A percentile compares a stretch with the other conserved stretches of the same genome.
phyloP scores from a whole-genome alignment of 768 basidiomycete species.

The Pleurotus platypus region DNA sequence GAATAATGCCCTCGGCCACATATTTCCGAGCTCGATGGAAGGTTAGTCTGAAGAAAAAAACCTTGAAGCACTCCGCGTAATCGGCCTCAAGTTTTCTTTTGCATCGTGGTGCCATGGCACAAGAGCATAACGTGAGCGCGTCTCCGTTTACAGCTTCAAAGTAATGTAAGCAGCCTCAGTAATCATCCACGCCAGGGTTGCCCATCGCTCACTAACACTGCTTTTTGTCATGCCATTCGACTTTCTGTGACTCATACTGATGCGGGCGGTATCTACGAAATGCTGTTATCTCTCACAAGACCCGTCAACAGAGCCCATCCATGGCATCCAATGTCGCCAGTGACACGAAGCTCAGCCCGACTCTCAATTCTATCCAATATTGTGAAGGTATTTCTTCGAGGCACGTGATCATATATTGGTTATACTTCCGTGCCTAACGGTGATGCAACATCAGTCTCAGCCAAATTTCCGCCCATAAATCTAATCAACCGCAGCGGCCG shows the following conservation, averaged over 20 bases:
- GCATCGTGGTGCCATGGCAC: background rate
- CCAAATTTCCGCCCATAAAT: slow-evolving; percentile 1
- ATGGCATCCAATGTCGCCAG: background rate
- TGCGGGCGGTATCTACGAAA: slow-evolving; percentile 5
- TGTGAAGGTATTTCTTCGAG: background rate
- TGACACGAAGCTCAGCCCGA: background rate
- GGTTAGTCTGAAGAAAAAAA: too few species aligned
- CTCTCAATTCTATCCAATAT: background rate
- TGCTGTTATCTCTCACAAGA: background rate
- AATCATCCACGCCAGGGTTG: slow-evolving; percentile 3
- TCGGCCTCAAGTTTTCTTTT: too few species aligned
- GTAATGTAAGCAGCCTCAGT: slow-evolving; percentile 3
- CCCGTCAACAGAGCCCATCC: background rate
- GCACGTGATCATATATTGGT: background rate
- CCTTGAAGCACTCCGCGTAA: background rate
- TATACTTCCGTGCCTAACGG: slow-evolving; percentile 1
- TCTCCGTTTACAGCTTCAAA: background rate
- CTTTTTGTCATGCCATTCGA: slow-evolving; percentile 5
- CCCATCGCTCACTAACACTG: slow-evolving; percentile 7
- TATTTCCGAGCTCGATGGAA: too few species aligned
- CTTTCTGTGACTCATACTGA: background rate
- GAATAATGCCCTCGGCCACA: too few species aligned
- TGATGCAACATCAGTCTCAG: slow-evolving; percentile 5
- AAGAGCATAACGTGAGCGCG: background rate
- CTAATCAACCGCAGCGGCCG: slow-evolving; percentile 6